Evolutionary conservation across 345 rosid species (phyloP), one percentile per base, ranked within the genome.

Genomic region (Corchorus olitorius): DNA sequence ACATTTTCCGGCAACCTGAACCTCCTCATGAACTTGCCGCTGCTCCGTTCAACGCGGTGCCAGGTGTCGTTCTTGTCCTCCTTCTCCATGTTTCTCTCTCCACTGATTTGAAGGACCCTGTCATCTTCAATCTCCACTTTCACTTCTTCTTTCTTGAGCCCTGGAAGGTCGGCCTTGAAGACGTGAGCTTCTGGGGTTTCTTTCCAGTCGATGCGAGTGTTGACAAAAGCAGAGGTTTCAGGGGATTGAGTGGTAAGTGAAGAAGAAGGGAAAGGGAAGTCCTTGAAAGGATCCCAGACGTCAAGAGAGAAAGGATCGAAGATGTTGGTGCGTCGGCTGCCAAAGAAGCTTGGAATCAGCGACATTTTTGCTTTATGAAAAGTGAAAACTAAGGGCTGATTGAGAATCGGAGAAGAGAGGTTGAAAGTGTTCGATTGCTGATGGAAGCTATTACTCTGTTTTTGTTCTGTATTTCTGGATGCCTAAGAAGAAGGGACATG

Each of bases 91-190:
- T 52, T 52, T 61, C 61, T 70, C 15, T 50, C 46, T 10, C 61
- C 74, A 48, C 59, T 70, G 20, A 52, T 70, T 17, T 70, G 73
- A 8, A 70, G 58, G n/a, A 70, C 73, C 73, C 73, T 70, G 22
- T 70, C 73, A 8, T 70, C 73, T n/a, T 70, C 73, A 14, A 69
- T 33, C 73, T 69, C 73, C 1, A 69, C 45, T 34, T 69, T 69
- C 45, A 69, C 59, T 27, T 69, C 59, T 1, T 69, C 73, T 49
- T 15, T 69, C 73, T 33, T 69, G 0, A 69, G 37, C n/a, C 73
- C 73, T 2, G 73, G 73, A 15, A 70, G 61, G 12, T 70, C 74
- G 4, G 74, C 74, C 61, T 52, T 70, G 61, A 70, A 70, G 0
- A 70, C 74, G 15, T 70, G 74, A 16, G 61, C 74, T 11, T 70